These are phyloP conservation scores for Glarea lozoyensis DNA, from an alignment of 495 filamentous ascomycete species.

Conservation along the genomic window DNA sequence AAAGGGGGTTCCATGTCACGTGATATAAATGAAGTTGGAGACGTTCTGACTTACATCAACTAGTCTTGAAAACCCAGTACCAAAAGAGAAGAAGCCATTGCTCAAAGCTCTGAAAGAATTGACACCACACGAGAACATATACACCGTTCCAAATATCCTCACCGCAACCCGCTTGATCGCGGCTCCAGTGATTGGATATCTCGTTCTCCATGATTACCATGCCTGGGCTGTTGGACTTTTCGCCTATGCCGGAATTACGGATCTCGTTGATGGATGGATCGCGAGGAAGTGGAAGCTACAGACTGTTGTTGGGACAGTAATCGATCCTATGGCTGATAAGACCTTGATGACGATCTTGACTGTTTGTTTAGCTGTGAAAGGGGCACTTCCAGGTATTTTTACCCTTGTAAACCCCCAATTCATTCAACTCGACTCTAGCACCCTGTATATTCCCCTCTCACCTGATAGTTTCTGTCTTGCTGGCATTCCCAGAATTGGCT, in stretches of 20 bases:
- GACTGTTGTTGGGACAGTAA: slow-evolving; percentile 92
- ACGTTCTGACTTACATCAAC: neutral
- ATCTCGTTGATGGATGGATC: slow-evolving; percentile 87
- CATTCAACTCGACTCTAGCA: no score
- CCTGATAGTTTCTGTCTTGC: no score
- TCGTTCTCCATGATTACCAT: slow-evolving; percentile 76
- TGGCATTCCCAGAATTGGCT: neutral
- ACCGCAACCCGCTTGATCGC: slow-evolving; percentile 80
- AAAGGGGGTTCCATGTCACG: no score
- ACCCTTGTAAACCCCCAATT: no score
- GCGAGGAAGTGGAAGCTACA: slow-evolving; percentile 77
- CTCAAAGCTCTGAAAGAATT: slow-evolving; percentile 16
- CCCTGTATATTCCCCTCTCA: no score
- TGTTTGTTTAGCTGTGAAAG: slow-evolving; percentile 71
- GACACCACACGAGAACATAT: slow-evolving; percentile 75
- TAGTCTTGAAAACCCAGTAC: neutral
- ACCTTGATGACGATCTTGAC: slow-evolving; percentile 88
- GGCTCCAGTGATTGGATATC: slow-evolving; percentile 81
- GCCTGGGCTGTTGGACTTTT: slow-evolving; percentile 73
- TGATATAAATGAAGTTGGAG: neutral
- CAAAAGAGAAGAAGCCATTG: slow-evolving; percentile 13
- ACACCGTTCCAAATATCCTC: slow-evolving; percentile 86
- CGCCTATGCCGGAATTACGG: slow-evolving; percentile 83
- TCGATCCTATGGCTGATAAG: slow-evolving; percentile 97
- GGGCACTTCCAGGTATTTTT: slow-evolving; percentile 72